A percentile compares a stretch with the other conserved stretches of the same genome.
Conservation (phyloP, 2,329 filamentous ascomycete genomes). For the Ophiostoma sp. region DNA sequence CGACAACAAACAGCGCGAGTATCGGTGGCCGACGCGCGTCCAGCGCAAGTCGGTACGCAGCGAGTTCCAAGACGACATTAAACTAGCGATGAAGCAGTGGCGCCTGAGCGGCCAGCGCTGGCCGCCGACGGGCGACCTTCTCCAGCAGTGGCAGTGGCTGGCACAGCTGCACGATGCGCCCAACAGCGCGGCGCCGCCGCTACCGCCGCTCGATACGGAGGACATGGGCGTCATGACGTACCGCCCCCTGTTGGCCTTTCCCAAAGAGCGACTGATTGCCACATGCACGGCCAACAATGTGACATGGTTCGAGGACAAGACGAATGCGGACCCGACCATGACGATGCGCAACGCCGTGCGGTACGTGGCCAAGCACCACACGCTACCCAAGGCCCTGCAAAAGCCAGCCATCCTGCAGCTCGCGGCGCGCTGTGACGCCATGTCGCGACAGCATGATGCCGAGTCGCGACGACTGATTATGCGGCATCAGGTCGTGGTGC, state of each 20-base stretch:
- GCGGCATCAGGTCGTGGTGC: slow-evolving; percentile 47
- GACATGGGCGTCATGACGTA: slow-evolving; percentile 66
- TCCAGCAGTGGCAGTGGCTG: slow-evolving; percentile 17
- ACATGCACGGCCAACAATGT: slow-evolving; percentile 70
- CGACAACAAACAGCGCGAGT: slow-evolving; percentile 44
- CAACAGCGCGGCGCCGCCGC: slow-evolving; percentile 20
- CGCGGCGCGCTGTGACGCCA: slow-evolving; percentile 52
- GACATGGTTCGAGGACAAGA: slow-evolving; percentile 80
- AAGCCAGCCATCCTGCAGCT: slow-evolving; percentile 64
- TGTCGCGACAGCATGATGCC: slow-evolving; percentile 47
- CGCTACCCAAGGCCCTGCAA: slow-evolving; percentile 69
- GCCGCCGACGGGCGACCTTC: background rate
- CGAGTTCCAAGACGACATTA: slow-evolving; percentile 34
- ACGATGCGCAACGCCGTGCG: slow-evolving; percentile 82
- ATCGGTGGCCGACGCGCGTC: slow-evolving; percentile 37
- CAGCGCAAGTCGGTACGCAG: slow-evolving; percentile 25
- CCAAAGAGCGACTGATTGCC: slow-evolving; percentile 70
- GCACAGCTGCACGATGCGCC: background rate
- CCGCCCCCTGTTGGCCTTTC: slow-evolving; percentile 68
- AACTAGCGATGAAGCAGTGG: slow-evolving; percentile 29
- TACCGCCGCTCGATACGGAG: slow-evolving; percentile 47
- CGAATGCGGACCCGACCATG: slow-evolving; percentile 74
- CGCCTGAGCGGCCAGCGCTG: background rate
- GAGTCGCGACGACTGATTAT: slow-evolving; percentile 58
- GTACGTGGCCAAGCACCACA: slow-evolving; percentile 55